Percentiles rank a stretch among this genome's conserved stretches.
These are phyloP conservation scores for Trichoderma citrinoviride DNA, from an alignment of 2,329 filamentous ascomycete species.

Conservation along the genomic window DNA sequence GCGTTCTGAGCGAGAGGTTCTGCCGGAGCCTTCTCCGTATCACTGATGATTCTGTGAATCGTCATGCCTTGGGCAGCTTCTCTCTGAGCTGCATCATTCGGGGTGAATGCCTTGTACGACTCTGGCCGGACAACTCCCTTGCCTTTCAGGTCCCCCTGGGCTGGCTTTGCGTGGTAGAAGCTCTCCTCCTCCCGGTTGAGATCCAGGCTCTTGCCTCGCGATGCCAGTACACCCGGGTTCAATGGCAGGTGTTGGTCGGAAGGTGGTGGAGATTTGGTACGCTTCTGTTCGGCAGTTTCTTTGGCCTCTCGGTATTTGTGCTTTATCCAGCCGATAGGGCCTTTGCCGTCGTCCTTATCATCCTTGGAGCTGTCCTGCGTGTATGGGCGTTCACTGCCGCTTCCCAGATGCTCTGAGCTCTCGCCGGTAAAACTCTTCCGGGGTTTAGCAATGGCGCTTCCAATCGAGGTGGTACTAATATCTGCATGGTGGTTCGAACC, in stretches of 20 bases:
- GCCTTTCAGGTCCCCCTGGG: not conserved
- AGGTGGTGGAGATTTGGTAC: slow-evolving; percentile 55
- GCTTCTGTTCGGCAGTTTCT: slow-evolving; percentile 53
- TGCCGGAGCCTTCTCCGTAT: not conserved
- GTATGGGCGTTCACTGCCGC: slow-evolving; percentile 40
- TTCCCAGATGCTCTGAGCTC: slow-evolving; percentile 45
- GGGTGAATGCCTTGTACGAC: slow-evolving; percentile 1
- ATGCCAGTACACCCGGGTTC: slow-evolving; percentile 33
- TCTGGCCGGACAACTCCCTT: not conserved
- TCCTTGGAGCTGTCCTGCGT: slow-evolving; percentile 42
- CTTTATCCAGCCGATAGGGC: slow-evolving; percentile 57
- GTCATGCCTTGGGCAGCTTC: slow-evolving; percentile 6
- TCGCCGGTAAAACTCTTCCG: slow-evolving; percentile 53
- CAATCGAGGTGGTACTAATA: slow-evolving; percentile 65
- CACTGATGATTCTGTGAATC: slow-evolving; percentile 11
- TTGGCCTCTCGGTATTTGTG: slow-evolving; percentile 60
- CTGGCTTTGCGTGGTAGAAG: not conserved
- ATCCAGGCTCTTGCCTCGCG: slow-evolving; percentile 50
- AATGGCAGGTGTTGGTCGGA: slow-evolving; percentile 30
- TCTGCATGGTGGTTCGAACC: slow-evolving; percentile 63
- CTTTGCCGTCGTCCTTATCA: slow-evolving; percentile 51
- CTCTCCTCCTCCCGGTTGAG: slow-evolving; percentile 37
- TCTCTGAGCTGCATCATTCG: not conserved
- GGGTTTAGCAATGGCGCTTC: slow-evolving; percentile 54
- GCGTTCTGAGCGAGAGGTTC: not conserved